phyloP scores from a whole-genome alignment of 1,139 yeast species.

The Eremothecium cymbalariae region DNA sequence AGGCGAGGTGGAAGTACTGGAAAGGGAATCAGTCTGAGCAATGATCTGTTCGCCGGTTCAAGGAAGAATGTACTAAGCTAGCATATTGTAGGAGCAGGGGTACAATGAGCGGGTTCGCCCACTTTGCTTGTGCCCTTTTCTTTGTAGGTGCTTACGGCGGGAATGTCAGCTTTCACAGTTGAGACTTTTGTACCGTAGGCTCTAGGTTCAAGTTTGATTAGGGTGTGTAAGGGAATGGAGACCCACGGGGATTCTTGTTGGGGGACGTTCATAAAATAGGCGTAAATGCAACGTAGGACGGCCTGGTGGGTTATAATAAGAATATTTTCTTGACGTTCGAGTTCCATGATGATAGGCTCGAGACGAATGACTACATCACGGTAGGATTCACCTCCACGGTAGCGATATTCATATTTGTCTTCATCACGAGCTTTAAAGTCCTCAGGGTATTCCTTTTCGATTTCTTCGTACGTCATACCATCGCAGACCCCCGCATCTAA shows the following conservation, averaged over 20 bases:
- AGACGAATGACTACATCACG: slow-evolving; percentile 89
- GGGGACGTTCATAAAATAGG: slow-evolving; percentile 96
- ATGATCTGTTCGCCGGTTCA: background rate
- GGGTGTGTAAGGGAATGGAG: slow-evolving; percentile 94
- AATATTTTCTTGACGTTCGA: slow-evolving; percentile 93
- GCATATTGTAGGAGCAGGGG: slow-evolving; percentile 29
- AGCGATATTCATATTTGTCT: slow-evolving; percentile 89
- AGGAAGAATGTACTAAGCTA: slow-evolving; percentile 15
- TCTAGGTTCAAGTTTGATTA: slow-evolving; percentile 86
- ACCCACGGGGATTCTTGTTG: slow-evolving; percentile 98
- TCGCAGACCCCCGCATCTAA: slow-evolving; percentile 98
- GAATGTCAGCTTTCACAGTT: slow-evolving; percentile 87
- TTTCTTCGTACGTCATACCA: slow-evolving; percentile 85
- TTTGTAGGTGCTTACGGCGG: slow-evolving; percentile 94
- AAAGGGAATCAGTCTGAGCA: slow-evolving; percentile 2
- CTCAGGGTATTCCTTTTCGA: slow-evolving; percentile 76
- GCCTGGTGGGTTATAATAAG: slow-evolving; percentile 97
- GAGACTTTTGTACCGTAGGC: slow-evolving; percentile 87
- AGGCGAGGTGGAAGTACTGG: no score
- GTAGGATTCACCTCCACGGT: slow-evolving; percentile 95
- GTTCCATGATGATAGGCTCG: slow-evolving; percentile 96
- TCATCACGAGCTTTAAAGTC: slow-evolving; percentile 95
- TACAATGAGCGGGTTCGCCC: slow-evolving; percentile 43
- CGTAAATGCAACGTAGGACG: slow-evolving; percentile 89
- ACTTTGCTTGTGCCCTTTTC: slow-evolving; percentile 83